Evolutionary conservation across 768 basidiomycete species (phyloP), one percentile per base, ranked within the genome.

Genomic region (Lactarius psammicola): DNA sequence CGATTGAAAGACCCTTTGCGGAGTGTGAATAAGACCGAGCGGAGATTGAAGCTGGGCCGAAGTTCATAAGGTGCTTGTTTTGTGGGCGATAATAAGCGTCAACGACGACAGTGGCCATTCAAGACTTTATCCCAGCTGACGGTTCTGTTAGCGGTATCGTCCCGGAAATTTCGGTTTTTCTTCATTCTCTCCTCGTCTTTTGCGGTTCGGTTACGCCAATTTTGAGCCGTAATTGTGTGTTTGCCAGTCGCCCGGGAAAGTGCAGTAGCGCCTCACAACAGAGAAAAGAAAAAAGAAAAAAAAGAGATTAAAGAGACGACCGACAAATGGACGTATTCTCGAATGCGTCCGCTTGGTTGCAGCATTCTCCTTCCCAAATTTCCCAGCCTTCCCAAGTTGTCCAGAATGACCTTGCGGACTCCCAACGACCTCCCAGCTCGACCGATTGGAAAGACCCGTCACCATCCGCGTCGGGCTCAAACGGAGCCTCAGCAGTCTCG

Each of bases 321-420:
- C 72, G 75, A 78, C 80, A 77, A 75, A 81, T 82, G 80, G 76
- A 76, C 56, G 64, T 69, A 67, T 82, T 77, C 76, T 73, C 79
- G 73, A 79, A 75, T 77, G 77, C 73, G 69, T 73, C 80, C 71
- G 74, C 73, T 71, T 76, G 76, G 77, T 66, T 76, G 72, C 79
- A 78, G 73, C 76, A 77, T 74, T 73, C 75, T 68, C 79, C 76
- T 36, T 53, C 59, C 56, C 68, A 68, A 38, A 56, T 63, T 46
- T 38, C 65, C 58, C 67, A 59, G 40, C 36, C 64, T 54, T 62
- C 68, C 36, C 62, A 61, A 17, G 56, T 42, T 30, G 57, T 56
- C 11, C 68, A 60, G 33, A 60, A 60, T 54, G 57, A 63, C 66
- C 56, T 57, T 36, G 31, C 67, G 36, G 59, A 68, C 44, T 46